Evolutionary conservation across 495 filamentous ascomycete species (phyloP), one percentile per base, ranked within the genome.

Genomic region (Penicillium parvum): DNA sequence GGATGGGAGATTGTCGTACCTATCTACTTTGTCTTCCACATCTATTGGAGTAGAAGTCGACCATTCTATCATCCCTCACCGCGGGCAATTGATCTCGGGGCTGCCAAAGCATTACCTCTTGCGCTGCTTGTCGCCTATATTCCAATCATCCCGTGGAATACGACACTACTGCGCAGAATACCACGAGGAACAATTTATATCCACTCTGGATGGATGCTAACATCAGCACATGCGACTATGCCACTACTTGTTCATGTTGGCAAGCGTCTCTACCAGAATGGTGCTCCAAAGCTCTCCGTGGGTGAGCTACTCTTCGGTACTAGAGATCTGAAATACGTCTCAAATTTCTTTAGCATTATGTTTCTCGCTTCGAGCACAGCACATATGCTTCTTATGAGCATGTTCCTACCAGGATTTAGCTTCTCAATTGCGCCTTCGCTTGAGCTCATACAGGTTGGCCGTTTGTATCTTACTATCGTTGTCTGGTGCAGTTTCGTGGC

Each of bases 1-100:
- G 19, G 22, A 25, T 38, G 36, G 36, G 21, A 11, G 14, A 15
- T 27, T 25, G 10, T 25, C 21, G 3, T 11, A 11, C 36, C 36
- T 4, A 4, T 38, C 22, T 38, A 38, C 12, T 38, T 38, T 12
- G 36, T 21, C 2, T 5, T 38, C 3, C 19, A 23, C 36, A 26
- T 38, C 12, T 11, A 10, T 21, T 9, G 14, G 11, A 38, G 36
- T 14, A 12, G 16, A 22, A n/a, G 23, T 9, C 25, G 33, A 32
- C 3, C 33, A 22, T 38, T 32, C n/a, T 45, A 37, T 32, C 29
- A 38, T 32, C 35, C 26, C 11, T 20, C 26, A 1, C 41, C 41
- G 4, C 23, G 25, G 11, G 32, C 41, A 3, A 44, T 44, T 4
- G 12, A 26, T 12, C 36, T 5, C 22, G 14, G 11, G 12, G 21